phyloP scores from a whole-genome alignment of 2,329 filamentous ascomycete species.

The Aspergillus texensis region DNA sequence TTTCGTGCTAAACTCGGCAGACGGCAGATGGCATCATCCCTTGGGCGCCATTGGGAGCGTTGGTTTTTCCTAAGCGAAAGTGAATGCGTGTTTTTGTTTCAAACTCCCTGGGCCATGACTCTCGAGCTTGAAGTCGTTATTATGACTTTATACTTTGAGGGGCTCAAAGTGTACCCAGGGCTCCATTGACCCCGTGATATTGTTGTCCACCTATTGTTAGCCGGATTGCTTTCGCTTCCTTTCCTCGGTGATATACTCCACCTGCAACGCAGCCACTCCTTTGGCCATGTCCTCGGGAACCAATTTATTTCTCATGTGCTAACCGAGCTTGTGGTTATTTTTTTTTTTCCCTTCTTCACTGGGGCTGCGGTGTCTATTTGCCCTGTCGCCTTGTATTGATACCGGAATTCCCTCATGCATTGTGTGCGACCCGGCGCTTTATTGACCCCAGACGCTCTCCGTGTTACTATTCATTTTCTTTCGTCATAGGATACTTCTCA shows the following conservation, averaged over 20 bases:
- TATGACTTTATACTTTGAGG: not conserved
- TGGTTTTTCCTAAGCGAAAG: not conserved
- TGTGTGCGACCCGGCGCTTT: not conserved
- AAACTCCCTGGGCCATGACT: not conserved
- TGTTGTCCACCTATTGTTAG: not conserved
- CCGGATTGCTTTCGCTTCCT: not conserved
- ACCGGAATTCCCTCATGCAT: not conserved
- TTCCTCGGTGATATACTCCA: not conserved
- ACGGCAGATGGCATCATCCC: not conserved
- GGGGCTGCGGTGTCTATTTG: not conserved
- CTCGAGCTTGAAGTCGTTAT: not conserved
- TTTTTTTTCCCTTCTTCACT: not conserved
- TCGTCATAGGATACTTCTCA: not conserved
- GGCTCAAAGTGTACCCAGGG: not conserved
- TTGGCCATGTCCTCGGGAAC: not conserved
- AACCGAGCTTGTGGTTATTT: not conserved
- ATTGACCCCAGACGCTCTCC: not conserved
- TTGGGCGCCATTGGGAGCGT: not conserved
- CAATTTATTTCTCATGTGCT: not conserved
- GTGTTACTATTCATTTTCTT: not conserved
- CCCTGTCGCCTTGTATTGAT: not conserved
- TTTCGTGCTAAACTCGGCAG: not conserved
- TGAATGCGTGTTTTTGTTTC: constrained; percentile 2
- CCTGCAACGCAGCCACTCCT: not conserved
- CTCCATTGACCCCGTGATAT: not conserved